Evolutionary conservation across 306 rosid species (phyloP).

Genomic region (Calophaca sinica): DNA sequence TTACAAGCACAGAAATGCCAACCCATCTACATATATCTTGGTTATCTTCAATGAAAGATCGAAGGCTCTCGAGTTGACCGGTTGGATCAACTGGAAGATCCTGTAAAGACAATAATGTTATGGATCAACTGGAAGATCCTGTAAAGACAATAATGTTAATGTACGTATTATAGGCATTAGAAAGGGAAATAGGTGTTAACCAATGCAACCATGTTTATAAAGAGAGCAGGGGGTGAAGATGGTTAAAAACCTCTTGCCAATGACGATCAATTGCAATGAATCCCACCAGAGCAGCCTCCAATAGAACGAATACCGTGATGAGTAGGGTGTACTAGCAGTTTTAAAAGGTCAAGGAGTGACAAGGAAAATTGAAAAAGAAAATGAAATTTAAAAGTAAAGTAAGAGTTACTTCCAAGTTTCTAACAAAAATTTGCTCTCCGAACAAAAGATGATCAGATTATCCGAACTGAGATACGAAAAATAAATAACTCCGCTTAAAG

Average conservation of each 20-base stretch:
- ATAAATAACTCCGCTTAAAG: constrained; percentile 1
- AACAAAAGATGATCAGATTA: constrained; percentile 33
- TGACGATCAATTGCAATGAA: constrained; percentile 77
- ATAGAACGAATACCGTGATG: constrained; percentile 55
- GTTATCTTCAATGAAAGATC: constrained; percentile 72
- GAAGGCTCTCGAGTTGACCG: constrained; percentile 73
- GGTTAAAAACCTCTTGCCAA: constrained; percentile 75
- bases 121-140: constrained; percentile 92
- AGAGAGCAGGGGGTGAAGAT: not conserved
- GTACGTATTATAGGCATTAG: constrained; percentile 13
- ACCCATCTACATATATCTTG: constrained; percentile 79
- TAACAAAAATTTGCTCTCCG: constrained; percentile 9
- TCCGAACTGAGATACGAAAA: constrained; percentile 30
- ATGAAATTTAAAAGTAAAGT: not conserved
- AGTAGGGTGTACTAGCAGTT: constrained; percentile 76
- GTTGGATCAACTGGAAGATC: constrained; percentile 91
- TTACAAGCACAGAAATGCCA: constrained; percentile 65
- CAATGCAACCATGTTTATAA: constrained; percentile 20
- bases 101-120: constrained; percentile 54
- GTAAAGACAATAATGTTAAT: constrained; percentile 41
- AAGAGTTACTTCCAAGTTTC: constrained; percentile 19
- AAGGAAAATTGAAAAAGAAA: constrained; percentile 17
- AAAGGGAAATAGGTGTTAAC: constrained; percentile 36
- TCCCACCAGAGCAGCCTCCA: constrained; percentile 80
- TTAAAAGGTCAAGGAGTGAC: constrained; percentile 57